These are phyloP conservation scores for Theobroma grandiflorum DNA, from an alignment of 441 rosid genomes.

Conservation along the genomic window DNA sequence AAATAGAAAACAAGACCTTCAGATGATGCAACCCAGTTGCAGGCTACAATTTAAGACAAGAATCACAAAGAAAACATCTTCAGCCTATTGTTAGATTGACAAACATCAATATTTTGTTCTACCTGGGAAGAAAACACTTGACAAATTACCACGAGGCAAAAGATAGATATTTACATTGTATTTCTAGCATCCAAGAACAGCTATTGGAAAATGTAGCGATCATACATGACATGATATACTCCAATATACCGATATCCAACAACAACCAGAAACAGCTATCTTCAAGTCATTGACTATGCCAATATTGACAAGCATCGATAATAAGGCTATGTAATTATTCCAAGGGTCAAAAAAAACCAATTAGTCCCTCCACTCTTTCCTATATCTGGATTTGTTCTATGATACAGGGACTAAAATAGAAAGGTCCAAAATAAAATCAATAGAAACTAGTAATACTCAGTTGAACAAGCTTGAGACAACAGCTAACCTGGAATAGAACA, in stretches of 20 bases:
- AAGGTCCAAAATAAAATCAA: not conserved
- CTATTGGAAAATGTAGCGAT: not conserved
- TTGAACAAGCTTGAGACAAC: constrained; percentile 15
- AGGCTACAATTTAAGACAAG: not conserved
- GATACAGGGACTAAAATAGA: not conserved
- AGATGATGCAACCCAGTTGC: not conserved
- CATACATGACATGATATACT: not conserved
- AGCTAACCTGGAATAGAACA: constrained; percentile 59
- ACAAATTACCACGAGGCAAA: not conserved
- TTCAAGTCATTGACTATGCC: not conserved
- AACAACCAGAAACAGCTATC: constrained; percentile 1
- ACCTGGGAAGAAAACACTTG: not conserved
- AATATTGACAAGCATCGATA: not conserved
- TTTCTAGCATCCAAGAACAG: not conserved
- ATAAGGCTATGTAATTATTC: not conserved
- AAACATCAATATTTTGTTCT: not conserved
- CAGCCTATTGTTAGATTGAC: not conserved
- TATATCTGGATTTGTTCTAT: not conserved
- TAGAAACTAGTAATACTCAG: not conserved
- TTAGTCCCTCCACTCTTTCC: not conserved
- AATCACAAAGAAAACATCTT: not conserved
- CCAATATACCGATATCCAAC: not conserved
- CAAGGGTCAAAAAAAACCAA: not conserved
- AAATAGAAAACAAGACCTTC: constrained; percentile 2
- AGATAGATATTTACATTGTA: not conserved